Percentiles rank a stretch among this genome's conserved stretches.
Evolutionary conservation across 345 rosid species (phyloP).

Genomic region (Psidium friedrichsthalianum): DNA sequence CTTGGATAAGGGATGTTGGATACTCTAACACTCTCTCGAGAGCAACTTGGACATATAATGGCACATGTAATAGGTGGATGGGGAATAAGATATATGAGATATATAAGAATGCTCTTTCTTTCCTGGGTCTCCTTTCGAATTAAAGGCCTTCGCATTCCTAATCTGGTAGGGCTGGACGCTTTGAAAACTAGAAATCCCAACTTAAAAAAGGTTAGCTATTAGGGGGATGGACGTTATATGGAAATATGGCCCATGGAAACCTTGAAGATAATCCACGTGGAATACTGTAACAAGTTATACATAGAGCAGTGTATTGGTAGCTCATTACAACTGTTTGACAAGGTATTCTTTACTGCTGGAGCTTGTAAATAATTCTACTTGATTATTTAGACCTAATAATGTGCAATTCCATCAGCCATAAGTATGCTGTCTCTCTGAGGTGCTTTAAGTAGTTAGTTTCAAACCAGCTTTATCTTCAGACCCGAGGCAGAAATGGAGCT

Average conservation of each 20-base stretch:
- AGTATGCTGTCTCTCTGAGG: not conserved
- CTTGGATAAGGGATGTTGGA: not conserved
- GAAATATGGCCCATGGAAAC: not conserved
- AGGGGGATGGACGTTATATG: not conserved
- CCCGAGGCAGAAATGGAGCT: not conserved
- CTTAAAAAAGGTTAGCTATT: not conserved
- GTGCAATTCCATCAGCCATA: not conserved
- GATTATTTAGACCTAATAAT: not conserved
- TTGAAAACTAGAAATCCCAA: not conserved
- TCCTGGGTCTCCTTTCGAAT: too few relatives aligned
- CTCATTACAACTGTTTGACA: not conserved
- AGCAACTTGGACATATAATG: not conserved
- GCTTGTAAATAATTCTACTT: not conserved
- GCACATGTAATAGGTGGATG: not conserved
- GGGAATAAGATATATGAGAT: not conserved
- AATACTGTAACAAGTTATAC: not conserved
- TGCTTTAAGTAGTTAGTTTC: not conserved
- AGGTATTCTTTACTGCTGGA: not conserved
- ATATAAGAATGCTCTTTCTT: not conserved
- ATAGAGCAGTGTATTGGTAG: not conserved
- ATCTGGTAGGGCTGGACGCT: not conserved
- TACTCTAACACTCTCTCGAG: not conserved
- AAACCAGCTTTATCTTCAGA: not conserved
- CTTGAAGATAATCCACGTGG: not conserved
- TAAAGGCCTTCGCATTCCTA: too few relatives aligned